Evolutionary conservation across 2,329 filamentous ascomycete genomes (phyloP).

Genomic region (Alternaria burnsii): DNA sequence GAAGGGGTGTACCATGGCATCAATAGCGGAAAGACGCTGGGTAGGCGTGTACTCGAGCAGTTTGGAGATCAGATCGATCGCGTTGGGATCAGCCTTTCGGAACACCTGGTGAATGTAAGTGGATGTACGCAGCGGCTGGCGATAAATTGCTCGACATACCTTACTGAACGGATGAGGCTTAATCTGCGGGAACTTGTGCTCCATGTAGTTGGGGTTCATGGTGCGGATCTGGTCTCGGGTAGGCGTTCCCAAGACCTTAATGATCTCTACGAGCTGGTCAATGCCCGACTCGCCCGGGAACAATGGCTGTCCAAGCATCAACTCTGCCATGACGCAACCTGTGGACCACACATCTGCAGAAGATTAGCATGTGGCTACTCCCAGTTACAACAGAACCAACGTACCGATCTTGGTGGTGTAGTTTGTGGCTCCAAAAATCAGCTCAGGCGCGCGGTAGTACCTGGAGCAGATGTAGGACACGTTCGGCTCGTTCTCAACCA

Average conservation of each 20-base stretch:
- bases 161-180: slow-evolving; percentile 99
- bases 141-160: slow-evolving; percentile 53
- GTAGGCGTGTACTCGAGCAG: slow-evolving; percentile 97
- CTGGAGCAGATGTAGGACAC: slow-evolving; percentile 99
- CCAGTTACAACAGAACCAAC: slow-evolving; percentile 43
- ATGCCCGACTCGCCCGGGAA: slow-evolving; percentile 99
- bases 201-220: slow-evolving; percentile 99
- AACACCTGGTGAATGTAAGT: slow-evolving; percentile 70
- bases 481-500: slow-evolving; percentile 98
- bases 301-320: slow-evolving; percentile 97
- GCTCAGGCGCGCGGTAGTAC: slow-evolving; percentile 96
- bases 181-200: slow-evolving; percentile 99
- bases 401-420: slow-evolving; percentile 99
- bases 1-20: slow-evolving; percentile 98
- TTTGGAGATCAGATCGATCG: slow-evolving; percentile 92
- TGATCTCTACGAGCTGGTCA: slow-evolving; percentile 98
- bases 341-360: slow-evolving; percentile 95
- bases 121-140: neutral
- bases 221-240: slow-evolving; percentile 98
- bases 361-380: slow-evolving; percentile 28
- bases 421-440: slow-evolving; percentile 98
- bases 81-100: slow-evolving; percentile 90
- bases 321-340: slow-evolving; percentile 97
- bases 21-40: slow-evolving; percentile 88
- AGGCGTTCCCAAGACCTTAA: slow-evolving; percentile 96